Percentiles rank a stretch among this genome's conserved stretches.
These are phyloP conservation scores for Acanthamoeba rhysodes DNA, from an alignment of 208 protist species.

Conservation along the genomic window DNA sequence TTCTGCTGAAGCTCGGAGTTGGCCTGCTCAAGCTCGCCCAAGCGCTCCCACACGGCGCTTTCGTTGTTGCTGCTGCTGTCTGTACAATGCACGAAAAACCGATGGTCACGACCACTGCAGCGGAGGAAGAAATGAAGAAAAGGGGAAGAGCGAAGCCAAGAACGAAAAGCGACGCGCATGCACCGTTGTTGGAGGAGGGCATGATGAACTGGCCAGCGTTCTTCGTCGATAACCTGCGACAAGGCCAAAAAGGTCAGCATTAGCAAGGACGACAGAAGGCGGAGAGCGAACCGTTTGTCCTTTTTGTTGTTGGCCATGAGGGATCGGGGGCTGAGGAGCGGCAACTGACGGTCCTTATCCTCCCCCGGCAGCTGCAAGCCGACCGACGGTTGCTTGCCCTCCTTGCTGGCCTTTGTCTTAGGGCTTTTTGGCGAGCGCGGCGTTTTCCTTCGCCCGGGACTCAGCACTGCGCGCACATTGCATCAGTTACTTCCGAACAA, in stretches of 20 bases:
- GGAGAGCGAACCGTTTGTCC: background rate
- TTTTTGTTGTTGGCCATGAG: background rate
- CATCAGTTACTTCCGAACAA: background rate
- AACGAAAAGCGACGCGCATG: background rate
- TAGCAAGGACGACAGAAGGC: background rate
- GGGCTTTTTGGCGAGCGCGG: background rate
- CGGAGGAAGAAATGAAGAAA: background rate
- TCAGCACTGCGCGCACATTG: background rate
- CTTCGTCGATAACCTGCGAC: background rate
- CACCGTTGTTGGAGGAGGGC: background rate
- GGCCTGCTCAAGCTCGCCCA: constrained; percentile 35
- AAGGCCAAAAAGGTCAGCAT: background rate
- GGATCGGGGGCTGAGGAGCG: background rate
- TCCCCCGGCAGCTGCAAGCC: background rate
- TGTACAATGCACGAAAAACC: background rate
- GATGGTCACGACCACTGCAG: background rate
- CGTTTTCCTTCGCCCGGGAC: background rate
- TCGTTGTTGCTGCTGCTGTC: constrained; percentile 4
- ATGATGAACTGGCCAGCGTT: constrained; percentile 26
- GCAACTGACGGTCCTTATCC: background rate
- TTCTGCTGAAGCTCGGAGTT: constrained; percentile 49
- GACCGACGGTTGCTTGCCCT: background rate
- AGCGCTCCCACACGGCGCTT: constrained; percentile 7
- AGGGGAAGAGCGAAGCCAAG: background rate
- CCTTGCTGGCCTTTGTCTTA: background rate